A percentile compares a stretch with the other conserved stretches of the same genome.
phyloP scores from a whole-genome alignment of 257 asterid species.

The Nemophila menziesii region DNA sequence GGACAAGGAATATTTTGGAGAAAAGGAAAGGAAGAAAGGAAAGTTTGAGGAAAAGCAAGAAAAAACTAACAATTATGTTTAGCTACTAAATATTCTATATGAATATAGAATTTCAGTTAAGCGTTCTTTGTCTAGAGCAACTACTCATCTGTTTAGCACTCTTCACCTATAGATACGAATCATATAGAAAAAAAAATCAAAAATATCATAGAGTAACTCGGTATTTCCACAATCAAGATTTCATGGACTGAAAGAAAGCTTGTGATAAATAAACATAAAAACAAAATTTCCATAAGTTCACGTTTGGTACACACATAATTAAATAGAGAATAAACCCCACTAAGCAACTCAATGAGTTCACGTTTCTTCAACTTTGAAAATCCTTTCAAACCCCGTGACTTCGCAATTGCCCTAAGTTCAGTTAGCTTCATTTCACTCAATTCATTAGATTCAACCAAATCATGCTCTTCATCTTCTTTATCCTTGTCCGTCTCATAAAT shows the following conservation, averaged over 20 bases:
- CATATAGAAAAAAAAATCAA: too few relatives aligned
- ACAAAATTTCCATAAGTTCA: background rate
- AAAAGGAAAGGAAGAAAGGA: too few relatives aligned
- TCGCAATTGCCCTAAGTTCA: constrained; percentile 27
- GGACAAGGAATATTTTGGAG: too few relatives aligned
- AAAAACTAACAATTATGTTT: too few relatives aligned
- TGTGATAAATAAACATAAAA: background rate
- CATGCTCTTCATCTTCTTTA: constrained; percentile 8
- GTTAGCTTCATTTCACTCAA: constrained; percentile 25
- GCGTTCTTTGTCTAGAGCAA: too few relatives aligned
- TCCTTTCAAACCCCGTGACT: constrained; percentile 27
- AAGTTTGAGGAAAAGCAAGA: too few relatives aligned
- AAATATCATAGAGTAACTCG: background rate
- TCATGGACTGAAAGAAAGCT: background rate
- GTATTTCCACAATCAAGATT: background rate
- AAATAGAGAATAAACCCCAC: constrained; percentile 14
- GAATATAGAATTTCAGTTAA: too few relatives aligned
- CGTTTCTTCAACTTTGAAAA: constrained; percentile 28
- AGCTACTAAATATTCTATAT: too few relatives aligned
- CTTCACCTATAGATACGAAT: too few relatives aligned
- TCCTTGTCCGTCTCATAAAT: constrained; percentile 13
- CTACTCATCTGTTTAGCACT: too few relatives aligned
- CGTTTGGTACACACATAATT: background rate
- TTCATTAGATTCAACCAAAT: constrained; percentile 1
- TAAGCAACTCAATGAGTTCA: constrained; percentile 30